Evolutionary conservation across 2,329 filamentous ascomycete genomes (phyloP).

Genomic region (Blastomyces silverae): DNA sequence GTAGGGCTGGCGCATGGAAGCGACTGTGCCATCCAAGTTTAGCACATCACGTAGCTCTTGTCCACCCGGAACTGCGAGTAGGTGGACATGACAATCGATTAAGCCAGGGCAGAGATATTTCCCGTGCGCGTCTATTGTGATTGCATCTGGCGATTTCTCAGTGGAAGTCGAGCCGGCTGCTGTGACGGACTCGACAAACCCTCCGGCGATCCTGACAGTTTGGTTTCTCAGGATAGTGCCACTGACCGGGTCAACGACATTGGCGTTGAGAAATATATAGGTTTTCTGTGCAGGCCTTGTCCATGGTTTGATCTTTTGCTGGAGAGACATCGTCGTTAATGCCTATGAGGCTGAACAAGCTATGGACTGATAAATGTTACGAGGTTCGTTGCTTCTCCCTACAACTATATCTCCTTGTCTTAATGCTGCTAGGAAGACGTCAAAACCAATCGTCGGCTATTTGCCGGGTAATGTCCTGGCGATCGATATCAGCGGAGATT

Average conservation of each 20-base stretch:
- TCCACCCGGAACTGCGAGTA: constrained; percentile 42
- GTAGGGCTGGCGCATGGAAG: constrained; percentile 44
- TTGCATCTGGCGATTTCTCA: constrained; percentile 20
- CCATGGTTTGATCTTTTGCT: constrained; percentile 9
- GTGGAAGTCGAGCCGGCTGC: background rate
- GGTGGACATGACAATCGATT: constrained; percentile 49
- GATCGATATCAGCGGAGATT: background rate
- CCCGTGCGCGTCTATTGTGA: constrained; percentile 38
- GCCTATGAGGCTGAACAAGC: background rate
- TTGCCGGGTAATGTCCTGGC: background rate
- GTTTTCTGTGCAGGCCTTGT: background rate
- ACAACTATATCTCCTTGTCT: background rate
- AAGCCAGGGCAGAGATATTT: constrained; percentile 47
- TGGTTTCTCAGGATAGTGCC: constrained; percentile 30
- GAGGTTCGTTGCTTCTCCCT: background rate
- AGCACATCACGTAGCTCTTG: constrained; percentile 21
- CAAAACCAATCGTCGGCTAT: no score
- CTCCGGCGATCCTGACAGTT: constrained; percentile 34
- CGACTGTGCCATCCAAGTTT: constrained; percentile 12
- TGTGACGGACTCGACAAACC: constrained; percentile 30
- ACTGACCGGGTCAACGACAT: constrained; percentile 38
- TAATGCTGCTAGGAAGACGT: background rate
- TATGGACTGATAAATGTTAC: background rate
- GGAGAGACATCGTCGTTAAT: background rate
- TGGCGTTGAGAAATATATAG: constrained; percentile 33